These are phyloP conservation scores for Sporothrix globosa DNA, from an alignment of 2,329 filamentous ascomycete species.

Conservation along the genomic window DNA sequence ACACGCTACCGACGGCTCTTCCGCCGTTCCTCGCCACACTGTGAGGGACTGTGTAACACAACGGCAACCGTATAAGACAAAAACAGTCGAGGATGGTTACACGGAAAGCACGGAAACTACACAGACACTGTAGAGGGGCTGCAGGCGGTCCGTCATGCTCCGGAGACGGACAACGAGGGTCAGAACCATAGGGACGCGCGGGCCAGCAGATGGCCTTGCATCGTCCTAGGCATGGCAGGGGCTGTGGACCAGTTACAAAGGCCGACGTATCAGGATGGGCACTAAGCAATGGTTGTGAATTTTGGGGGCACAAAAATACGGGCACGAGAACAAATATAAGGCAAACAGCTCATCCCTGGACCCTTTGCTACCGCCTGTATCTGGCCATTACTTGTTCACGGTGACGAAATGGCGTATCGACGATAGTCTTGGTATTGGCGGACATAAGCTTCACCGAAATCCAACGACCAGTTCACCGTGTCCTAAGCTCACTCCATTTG, in stretches of 20 bases:
- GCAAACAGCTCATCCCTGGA: too few relatives aligned
- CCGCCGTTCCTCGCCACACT: not conserved
- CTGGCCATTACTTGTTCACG: not conserved
- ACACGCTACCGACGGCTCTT: not conserved
- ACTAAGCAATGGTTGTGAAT: not conserved
- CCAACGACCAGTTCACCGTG: too few relatives aligned
- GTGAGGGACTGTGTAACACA: slow-evolving; percentile 16
- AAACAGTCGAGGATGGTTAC: not conserved
- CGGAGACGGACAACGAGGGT: too few relatives aligned
- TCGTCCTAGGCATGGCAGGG: not conserved
- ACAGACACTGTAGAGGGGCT: too few relatives aligned
- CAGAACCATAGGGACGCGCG: not conserved
- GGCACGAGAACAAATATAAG: not conserved
- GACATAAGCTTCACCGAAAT: too few relatives aligned
- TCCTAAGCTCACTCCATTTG: too few relatives aligned
- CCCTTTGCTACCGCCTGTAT: not conserved
- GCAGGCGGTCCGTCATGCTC: slow-evolving; percentile 7
- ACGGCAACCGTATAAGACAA: slow-evolving; percentile 1
- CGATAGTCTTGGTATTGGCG: not conserved
- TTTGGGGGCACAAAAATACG: not conserved
- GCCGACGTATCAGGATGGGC: not conserved
- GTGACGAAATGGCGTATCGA: not conserved
- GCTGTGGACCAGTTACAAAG: not conserved
- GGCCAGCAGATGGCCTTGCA: not conserved
- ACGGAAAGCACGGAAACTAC: not conserved